Evolutionary conservation across 306 rosid species (phyloP).

Genomic region (Rubus parviflorus): DNA sequence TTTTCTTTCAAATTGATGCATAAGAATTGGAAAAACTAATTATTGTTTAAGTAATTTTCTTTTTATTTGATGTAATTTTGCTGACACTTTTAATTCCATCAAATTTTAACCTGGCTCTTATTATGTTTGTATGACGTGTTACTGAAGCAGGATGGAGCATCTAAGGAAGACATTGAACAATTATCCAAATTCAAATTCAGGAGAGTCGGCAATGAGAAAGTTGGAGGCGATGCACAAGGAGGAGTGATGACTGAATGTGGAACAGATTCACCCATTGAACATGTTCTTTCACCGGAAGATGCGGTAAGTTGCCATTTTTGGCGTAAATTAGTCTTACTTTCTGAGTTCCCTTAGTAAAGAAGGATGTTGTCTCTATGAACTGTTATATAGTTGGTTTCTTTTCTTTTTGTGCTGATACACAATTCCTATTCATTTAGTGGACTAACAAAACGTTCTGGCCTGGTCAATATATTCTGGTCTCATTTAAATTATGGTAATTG

Average conservation of each 20-base stretch:
- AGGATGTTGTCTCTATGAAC: background rate
- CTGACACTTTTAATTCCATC: background rate
- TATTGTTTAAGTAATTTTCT: background rate
- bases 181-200: conserved; percentile 74
- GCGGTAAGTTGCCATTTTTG: conserved; percentile 50
- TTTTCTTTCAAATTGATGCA: background rate
- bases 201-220: conserved; percentile 53
- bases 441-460: conserved; percentile 7
- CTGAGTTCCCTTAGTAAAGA: background rate
- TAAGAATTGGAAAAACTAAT: background rate
- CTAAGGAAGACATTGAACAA: conserved; percentile 91
- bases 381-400: conserved; percentile 9
- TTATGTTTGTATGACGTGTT: conserved; percentile 4
- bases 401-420: conserved; percentile 14
- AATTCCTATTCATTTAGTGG: conserved; percentile 6
- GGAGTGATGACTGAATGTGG: conserved; percentile 87
- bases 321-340: background rate
- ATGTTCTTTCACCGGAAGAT: conserved; percentile 71
- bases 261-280: conserved; percentile 68
- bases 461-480: background rate
- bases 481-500: background rate
- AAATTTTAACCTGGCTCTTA: background rate
- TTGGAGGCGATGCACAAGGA: conserved; percentile 48
- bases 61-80: conserved; percentile 2
- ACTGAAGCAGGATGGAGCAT: conserved; percentile 85